Evolutionary conservation across 129 eudicot species (phyloP).

Genomic region (Sambucus nigra): DNA sequence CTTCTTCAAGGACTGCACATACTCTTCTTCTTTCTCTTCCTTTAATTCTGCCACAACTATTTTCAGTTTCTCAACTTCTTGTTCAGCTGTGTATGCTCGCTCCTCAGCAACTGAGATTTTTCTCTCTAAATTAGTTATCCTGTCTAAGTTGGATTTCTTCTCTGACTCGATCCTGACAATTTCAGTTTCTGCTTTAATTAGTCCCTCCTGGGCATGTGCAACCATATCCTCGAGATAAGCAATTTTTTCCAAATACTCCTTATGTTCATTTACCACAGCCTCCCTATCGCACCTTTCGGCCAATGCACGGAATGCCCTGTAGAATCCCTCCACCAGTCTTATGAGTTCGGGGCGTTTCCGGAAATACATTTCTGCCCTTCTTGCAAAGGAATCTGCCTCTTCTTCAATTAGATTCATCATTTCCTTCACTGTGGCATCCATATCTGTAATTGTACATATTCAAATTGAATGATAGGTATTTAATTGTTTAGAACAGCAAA

Average conservation of each 20-base stretch:
- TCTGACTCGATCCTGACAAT: conserved; percentile 44
- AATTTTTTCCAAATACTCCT: conserved; percentile 55
- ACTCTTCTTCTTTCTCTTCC: too few relatives aligned
- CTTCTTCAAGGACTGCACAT: too few relatives aligned
- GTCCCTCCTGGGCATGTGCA: conserved; percentile 43
- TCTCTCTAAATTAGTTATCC: conserved; percentile 36
- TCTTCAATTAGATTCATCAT: too few relatives aligned
- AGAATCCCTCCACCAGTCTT: conserved; percentile 82
- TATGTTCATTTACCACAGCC: conserved; percentile 47
- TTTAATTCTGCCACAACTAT: too few relatives aligned
- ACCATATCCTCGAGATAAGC: conserved; percentile 45
- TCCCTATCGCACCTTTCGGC: conserved; percentile 92
- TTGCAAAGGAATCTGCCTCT: conserved; percentile 88
- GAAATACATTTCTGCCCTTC: conserved; percentile 89
- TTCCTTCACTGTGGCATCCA: too few relatives aligned
- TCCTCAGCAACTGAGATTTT: too few relatives aligned
- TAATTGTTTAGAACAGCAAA: too few relatives aligned
- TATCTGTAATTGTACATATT: too few relatives aligned
- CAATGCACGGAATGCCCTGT: conserved; percentile 82
- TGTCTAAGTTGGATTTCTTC: conserved; percentile 47
- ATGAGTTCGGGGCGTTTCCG: conserved; percentile 88
- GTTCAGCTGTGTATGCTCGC: too few relatives aligned
- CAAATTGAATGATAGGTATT: too few relatives aligned
- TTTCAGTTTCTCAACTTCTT: too few relatives aligned
- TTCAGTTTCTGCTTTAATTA: conserved; percentile 60